Conservation (phyloP, 2,329 filamentous ascomycete species). For the Cladosporium sp. region DNA sequence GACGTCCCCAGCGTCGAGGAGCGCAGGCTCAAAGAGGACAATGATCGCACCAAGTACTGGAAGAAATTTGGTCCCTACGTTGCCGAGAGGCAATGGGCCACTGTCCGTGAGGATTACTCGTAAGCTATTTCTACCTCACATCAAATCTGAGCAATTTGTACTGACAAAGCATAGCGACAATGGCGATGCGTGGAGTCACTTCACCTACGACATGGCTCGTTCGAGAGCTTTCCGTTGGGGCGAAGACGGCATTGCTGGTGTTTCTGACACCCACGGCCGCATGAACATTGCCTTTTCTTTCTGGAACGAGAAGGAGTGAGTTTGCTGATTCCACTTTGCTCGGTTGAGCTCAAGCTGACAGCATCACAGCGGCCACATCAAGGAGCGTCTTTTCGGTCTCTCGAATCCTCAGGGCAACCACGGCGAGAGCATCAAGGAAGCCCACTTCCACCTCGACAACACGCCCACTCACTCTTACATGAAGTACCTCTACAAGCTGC, state of each 20-base stretch:
- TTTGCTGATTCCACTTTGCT: constrained; percentile 21
- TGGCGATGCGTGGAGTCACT: constrained; percentile 96
- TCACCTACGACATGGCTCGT: constrained; percentile 88
- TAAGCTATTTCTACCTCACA: constrained; percentile 44
- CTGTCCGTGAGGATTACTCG: constrained; percentile 75
- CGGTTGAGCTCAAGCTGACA: constrained; percentile 4
- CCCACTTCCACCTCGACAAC: constrained; percentile 95
- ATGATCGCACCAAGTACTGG: constrained; percentile 85
- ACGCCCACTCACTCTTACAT: constrained; percentile 95
- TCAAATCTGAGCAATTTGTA: constrained; percentile 4
- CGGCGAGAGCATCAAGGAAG: constrained; percentile 95
- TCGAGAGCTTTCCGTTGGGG: constrained; percentile 92
- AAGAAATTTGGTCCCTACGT: constrained; percentile 98
- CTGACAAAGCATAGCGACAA: constrained; percentile 60
- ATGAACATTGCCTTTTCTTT: constrained; percentile 96
- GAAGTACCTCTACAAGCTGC: constrained; percentile 98
- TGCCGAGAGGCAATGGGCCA: constrained; percentile 93
- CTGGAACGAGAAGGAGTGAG: constrained; percentile 95
- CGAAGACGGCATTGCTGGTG: constrained; percentile 94
- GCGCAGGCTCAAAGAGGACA: constrained; percentile 83
- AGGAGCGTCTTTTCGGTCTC: constrained; percentile 90
- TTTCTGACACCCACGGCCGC: constrained; percentile 86
- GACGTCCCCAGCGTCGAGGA: constrained; percentile 90
- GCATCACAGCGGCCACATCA: constrained; percentile 74
- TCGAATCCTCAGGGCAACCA: constrained; percentile 97